Evolutionary conservation across 129 eudicot species (phyloP).

Genomic region (Lactuca saligna): DNA sequence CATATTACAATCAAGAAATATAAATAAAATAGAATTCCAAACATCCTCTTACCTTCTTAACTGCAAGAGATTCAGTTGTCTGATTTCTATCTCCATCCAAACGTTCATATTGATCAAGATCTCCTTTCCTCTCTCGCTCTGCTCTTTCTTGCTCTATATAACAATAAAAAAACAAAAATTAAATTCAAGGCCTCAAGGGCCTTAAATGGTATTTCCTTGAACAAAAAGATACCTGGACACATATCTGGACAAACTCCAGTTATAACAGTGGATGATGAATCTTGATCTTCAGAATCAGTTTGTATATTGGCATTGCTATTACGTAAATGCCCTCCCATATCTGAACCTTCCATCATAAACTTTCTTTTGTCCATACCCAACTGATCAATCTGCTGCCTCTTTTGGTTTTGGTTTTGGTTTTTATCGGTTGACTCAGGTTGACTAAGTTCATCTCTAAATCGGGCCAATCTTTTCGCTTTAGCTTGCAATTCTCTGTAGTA

Average conservation of each 20-base stretch:
- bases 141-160: slow-evolving; percentile 85
- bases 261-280: slow-evolving; percentile 48
- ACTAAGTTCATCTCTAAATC: slow-evolving; percentile 79
- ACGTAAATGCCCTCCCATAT: slow-evolving; percentile 38
- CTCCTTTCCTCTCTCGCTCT: slow-evolving; percentile 98
- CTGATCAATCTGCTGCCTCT: slow-evolving; percentile 43
- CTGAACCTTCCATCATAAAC: slow-evolving; percentile 41
- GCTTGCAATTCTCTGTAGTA: slow-evolving; percentile 77
- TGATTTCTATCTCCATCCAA: slow-evolving; percentile 93
- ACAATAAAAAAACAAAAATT: slow-evolving; percentile 15
- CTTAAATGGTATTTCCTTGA: background rate
- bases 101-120: slow-evolving; percentile 94
- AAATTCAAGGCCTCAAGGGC: background rate
- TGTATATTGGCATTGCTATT: slow-evolving; percentile 31
- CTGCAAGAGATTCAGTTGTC: slow-evolving; percentile 75
- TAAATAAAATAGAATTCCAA: no score
- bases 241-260: slow-evolving; percentile 83
- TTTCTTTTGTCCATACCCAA: slow-evolving; percentile 42
- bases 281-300: slow-evolving; percentile 56
- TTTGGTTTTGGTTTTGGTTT: slow-evolving; percentile 30
- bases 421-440: slow-evolving; percentile 44
- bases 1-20: no score
- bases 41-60: slow-evolving; percentile 61
- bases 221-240: slow-evolving; percentile 56
- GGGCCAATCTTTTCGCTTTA: slow-evolving; percentile 85